Evolutionary conservation across 2,329 filamentous ascomycete species (phyloP).

Genomic region (Penicillium sp.): DNA sequence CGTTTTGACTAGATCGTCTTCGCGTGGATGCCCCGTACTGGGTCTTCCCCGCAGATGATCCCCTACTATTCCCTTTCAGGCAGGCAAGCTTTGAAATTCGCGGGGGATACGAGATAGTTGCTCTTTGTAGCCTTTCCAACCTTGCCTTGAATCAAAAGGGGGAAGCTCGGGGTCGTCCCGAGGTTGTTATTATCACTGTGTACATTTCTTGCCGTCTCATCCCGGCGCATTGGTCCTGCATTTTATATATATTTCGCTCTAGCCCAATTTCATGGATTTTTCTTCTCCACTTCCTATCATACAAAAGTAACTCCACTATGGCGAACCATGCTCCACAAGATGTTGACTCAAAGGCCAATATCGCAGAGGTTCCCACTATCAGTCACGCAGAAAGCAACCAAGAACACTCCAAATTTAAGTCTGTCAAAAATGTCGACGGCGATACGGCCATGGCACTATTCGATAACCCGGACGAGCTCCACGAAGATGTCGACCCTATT

Average conservation of each 20-base stretch:
- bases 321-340: conserved; percentile 3
- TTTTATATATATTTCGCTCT: background rate
- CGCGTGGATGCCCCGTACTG: conserved; percentile 4
- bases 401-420: conserved; percentile 26
- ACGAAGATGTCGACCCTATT: conserved; percentile 45
- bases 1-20: background rate
- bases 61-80: background rate
- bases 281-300: background rate
- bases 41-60: conserved; percentile 18
- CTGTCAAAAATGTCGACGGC: conserved; percentile 36
- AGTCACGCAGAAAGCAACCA: conserved; percentile 29
- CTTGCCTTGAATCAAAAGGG: background rate
- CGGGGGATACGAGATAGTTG: background rate
- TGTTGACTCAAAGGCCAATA: conserved; percentile 21
- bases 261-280: background rate
- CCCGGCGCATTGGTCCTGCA: no score
- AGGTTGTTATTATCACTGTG: background rate
- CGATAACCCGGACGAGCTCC: conserved; percentile 46
- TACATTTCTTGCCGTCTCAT: background rate
- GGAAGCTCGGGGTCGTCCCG: background rate
- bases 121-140: background rate
- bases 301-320: conserved; percentile 9
- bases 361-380: conserved; percentile 23
- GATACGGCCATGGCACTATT: conserved; percentile 55
- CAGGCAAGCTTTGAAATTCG: conserved; percentile 5